Evolutionary conservation across 257 asterid genomes (phyloP).

Genomic region (Gynochthodes officinalis): DNA sequence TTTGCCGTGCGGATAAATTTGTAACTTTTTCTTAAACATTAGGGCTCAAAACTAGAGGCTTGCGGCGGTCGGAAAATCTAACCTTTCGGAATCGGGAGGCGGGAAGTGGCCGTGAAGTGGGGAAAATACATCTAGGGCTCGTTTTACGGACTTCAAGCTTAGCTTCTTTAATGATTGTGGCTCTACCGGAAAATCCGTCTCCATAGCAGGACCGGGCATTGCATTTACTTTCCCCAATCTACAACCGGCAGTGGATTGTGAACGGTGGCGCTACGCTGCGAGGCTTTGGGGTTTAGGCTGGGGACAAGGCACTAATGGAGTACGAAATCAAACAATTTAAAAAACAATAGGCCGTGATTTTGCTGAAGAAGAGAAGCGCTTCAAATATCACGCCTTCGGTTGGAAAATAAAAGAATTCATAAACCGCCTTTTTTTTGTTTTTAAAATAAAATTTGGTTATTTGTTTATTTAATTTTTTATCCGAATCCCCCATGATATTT

Average conservation of each 20-base stretch:
- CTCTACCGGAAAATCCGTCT: slow-evolving; percentile 67
- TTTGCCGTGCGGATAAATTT: neutral
- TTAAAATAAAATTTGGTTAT: too few relatives aligned
- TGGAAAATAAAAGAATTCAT: too few relatives aligned
- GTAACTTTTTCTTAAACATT: too few relatives aligned
- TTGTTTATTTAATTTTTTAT: too few relatives aligned
- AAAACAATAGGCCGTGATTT: too few relatives aligned
- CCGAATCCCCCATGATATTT: too few relatives aligned
- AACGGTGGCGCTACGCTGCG: neutral
- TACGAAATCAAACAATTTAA: too few relatives aligned
- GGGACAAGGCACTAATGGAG: too few relatives aligned
- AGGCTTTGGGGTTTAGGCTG: neutral
- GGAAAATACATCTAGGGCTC: slow-evolving; percentile 92
- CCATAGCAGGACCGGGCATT: slow-evolving; percentile 63
- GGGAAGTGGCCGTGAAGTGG: slow-evolving; percentile 72
- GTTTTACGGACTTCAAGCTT: slow-evolving; percentile 74
- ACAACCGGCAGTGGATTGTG: neutral
- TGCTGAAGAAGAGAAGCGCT: neutral
- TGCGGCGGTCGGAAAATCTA: neutral
- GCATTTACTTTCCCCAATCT: slow-evolving; percentile 1
- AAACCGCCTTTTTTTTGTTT: neutral
- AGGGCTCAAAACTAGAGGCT: neutral
- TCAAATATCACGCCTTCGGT: neutral
- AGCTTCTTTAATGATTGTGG: slow-evolving; percentile 94
- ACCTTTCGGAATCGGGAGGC: slow-evolving; percentile 81